Evolutionary conservation across 805 yeast species (phyloP).

Genomic region (Kodamaea kaohsiungensis): DNA sequence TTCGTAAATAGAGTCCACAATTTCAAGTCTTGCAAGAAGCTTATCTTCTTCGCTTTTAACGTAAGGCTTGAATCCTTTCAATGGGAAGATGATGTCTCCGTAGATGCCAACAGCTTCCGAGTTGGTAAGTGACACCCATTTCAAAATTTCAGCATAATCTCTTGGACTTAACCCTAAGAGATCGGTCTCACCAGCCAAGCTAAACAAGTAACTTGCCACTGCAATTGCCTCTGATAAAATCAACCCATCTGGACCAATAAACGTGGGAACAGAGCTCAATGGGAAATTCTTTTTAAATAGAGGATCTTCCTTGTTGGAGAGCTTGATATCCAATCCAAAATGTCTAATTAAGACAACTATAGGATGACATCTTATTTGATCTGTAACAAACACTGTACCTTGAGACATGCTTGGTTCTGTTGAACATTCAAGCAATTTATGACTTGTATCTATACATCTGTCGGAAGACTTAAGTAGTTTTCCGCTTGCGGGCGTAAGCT

Average conservation of each 20-base stretch:
- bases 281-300: constrained; percentile 57
- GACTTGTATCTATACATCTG: neutral
- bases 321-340: constrained; percentile 58
- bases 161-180: constrained; percentile 64
- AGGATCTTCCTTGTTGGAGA: constrained; percentile 46
- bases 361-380: constrained; percentile 30
- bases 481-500: neutral
- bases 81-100: constrained; percentile 52
- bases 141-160: constrained; percentile 66
- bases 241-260: constrained; percentile 68
- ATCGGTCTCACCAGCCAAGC: constrained; percentile 44
- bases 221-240: constrained; percentile 72
- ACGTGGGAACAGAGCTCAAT: constrained; percentile 64
- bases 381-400: constrained; percentile 59
- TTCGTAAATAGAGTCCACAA: constrained; percentile 23
- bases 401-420: constrained; percentile 51
- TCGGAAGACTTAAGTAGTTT: neutral
- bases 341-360: constrained; percentile 55
- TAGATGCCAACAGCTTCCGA: constrained; percentile 56
- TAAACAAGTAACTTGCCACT: constrained; percentile 53
- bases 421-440: neutral
- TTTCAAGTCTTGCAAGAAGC: constrained; percentile 31
- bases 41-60: constrained; percentile 69
- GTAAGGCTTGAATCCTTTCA: constrained; percentile 68
- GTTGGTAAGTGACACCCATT: constrained; percentile 79